phyloP scores from a whole-genome alignment of 345 rosid genomes.

The Acer campestre region DNA sequence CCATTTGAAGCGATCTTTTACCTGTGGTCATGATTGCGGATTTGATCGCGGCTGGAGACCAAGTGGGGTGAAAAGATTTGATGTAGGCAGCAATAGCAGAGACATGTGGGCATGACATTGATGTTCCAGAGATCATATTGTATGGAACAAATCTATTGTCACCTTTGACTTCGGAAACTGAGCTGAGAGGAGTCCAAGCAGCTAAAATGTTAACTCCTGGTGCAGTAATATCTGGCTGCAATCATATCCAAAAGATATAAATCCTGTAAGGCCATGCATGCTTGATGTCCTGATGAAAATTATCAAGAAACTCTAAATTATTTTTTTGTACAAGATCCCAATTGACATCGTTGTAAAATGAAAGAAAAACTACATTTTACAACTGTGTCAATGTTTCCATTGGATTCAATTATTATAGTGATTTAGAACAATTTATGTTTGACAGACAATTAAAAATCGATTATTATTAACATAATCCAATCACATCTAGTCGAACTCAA shows the following conservation, averaged over 20 bases:
- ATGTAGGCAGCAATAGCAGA: constrained; percentile 45
- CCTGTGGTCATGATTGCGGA: constrained; percentile 48
- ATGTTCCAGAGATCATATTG: constrained; percentile 51
- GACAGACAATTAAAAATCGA: too few relatives aligned
- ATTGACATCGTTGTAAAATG: too few relatives aligned
- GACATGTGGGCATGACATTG: constrained; percentile 63
- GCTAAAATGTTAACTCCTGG: constrained; percentile 61
- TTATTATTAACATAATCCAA: too few relatives aligned
- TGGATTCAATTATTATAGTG: too few relatives aligned
- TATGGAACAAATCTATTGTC: constrained; percentile 35
- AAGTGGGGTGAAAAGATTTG: constrained; percentile 38
- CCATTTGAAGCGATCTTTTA: background rate
- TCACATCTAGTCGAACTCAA: too few relatives aligned
- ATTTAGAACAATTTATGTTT: too few relatives aligned
- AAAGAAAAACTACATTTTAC: too few relatives aligned
- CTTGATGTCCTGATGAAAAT: too few relatives aligned
- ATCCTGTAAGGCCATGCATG: background rate
- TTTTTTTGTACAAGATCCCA: too few relatives aligned
- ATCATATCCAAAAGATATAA: background rate
- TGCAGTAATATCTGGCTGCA: constrained; percentile 65
- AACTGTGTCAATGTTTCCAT: constrained; percentile 14
- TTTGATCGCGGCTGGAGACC: constrained; percentile 43
- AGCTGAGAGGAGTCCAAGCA: constrained; percentile 39
- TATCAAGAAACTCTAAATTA: too few relatives aligned
- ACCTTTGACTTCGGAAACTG: background rate